phyloP scores from a whole-genome alignment of 2,329 filamentous ascomycete species.

The Arachnopeziza araneosa region DNA sequence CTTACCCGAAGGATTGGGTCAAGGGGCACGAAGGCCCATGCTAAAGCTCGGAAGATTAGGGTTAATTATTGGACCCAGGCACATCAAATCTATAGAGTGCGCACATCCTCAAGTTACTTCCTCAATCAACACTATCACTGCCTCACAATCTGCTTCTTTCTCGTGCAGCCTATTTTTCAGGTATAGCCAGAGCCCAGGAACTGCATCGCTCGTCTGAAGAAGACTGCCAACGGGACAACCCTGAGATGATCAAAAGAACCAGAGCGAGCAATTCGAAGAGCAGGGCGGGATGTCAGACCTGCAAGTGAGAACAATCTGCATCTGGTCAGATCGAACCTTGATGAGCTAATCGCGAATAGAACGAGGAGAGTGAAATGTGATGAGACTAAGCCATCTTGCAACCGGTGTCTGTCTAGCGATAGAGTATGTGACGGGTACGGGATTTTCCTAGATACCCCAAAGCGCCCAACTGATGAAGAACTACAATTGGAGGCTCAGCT shows the following conservation, averaged over 20 bases:
- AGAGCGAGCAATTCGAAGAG: background rate
- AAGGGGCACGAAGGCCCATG: background rate
- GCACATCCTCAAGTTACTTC: background rate
- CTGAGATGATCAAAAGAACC: background rate
- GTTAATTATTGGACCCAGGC: background rate
- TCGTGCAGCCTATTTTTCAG: background rate
- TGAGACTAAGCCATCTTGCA: slow-evolving; percentile 8
- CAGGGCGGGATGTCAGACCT: slow-evolving; percentile 4
- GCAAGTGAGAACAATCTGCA: too few species aligned
- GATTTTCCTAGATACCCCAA: background rate
- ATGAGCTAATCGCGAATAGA: background rate
- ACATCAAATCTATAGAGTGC: background rate
- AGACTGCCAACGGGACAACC: background rate
- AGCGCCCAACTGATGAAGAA: background rate
- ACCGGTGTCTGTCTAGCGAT: background rate
- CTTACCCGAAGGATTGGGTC: background rate
- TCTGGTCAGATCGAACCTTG: background rate
- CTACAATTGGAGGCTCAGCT: background rate
- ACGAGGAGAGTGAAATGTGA: slow-evolving; percentile 11
- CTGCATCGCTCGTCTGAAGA: background rate
- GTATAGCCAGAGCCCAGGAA: background rate
- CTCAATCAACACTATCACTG: background rate
- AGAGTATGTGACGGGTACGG: slow-evolving; percentile 9
- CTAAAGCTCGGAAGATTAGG: background rate
- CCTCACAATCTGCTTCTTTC: background rate